Percentiles rank a stretch among this genome's conserved stretches.
These are phyloP conservation scores for Inga leiocalycina DNA, from an alignment of 306 rosid species.

Conservation along the genomic window DNA sequence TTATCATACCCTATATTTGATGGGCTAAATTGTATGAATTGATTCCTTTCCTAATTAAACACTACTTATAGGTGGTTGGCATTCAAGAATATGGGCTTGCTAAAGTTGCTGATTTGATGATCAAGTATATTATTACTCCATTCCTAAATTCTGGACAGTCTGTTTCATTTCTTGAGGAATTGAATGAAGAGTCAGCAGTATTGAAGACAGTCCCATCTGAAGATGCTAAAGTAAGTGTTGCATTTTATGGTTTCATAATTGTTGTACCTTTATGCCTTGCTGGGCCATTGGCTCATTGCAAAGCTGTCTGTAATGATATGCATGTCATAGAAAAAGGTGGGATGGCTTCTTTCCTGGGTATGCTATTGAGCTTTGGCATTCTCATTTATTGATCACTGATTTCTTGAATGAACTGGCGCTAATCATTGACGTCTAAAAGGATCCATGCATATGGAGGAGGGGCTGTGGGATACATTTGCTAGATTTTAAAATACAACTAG, in stretches of 20 bases:
- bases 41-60: conserved; percentile 26
- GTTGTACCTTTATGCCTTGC: not conserved
- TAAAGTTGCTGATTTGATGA: conserved; percentile 84
- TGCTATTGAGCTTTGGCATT: conserved; percentile 20
- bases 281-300: conserved; percentile 16
- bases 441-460: not conserved
- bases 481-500: not conserved
- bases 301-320: not conserved
- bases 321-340: not conserved
- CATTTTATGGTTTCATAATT: conserved; percentile 18
- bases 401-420: conserved; percentile 2
- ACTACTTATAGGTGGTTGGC: conserved; percentile 60
- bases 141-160: conserved; percentile 55
- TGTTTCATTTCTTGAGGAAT: conserved; percentile 60
- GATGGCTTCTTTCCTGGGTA: not conserved
- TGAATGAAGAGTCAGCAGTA: conserved; percentile 51
- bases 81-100: conserved; percentile 89
- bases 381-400: conserved; percentile 6
- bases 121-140: conserved; percentile 67
- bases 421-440: not conserved
- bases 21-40: conserved; percentile 3
- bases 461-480: not conserved
- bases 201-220: conserved; percentile 59
- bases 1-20: conserved; percentile 2
- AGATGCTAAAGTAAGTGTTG: conserved; percentile 56